Evolutionary conservation across 2,329 filamentous ascomycete genomes (phyloP).

Genomic region (Beauveria sp.): DNA sequence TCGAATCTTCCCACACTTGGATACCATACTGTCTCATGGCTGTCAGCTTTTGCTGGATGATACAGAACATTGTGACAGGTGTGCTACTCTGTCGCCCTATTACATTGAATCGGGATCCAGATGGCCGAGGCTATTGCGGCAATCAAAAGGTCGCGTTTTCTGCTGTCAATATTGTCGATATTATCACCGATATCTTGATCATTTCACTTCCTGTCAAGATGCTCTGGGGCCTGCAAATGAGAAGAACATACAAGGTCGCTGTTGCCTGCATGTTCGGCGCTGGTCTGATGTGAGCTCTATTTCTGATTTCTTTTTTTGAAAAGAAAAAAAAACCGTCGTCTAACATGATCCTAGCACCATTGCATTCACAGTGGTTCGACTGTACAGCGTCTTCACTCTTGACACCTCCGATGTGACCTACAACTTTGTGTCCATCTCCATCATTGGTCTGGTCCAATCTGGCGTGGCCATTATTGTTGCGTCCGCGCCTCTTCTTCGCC

Average conservation of each 20-base stretch:
- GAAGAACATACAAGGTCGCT: slow-evolving; percentile 14
- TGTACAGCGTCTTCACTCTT: slow-evolving; percentile 14
- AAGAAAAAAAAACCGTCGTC: too few relatives aligned
- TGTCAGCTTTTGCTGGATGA: slow-evolving; percentile 15
- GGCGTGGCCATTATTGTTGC: slow-evolving; percentile 16
- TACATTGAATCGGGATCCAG: slow-evolving; percentile 15
- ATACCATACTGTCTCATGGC: slow-evolving; percentile 14
- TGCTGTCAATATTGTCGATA: slow-evolving; percentile 15
- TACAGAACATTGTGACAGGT: slow-evolving; percentile 17
- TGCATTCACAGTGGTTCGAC: slow-evolving; percentile 14
- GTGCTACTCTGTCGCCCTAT: slow-evolving; percentile 14
- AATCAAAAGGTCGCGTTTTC: slow-evolving; percentile 13
- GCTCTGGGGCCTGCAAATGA: slow-evolving; percentile 13
- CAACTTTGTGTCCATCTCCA: slow-evolving; percentile 11
- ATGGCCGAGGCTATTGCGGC: slow-evolving; percentile 11
- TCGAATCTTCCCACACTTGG: slow-evolving; percentile 12
- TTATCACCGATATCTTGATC: slow-evolving; percentile 16
- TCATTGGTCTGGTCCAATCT: slow-evolving; percentile 14
- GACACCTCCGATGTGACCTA: slow-evolving; percentile 15
- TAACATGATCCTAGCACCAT: slow-evolving; percentile 12
- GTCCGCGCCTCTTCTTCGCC: slow-evolving; percentile 15
- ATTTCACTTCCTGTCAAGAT: slow-evolving; percentile 14
- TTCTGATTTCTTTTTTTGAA: too few relatives aligned
- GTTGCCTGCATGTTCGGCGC: slow-evolving; percentile 15
- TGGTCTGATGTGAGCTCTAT: slow-evolving; percentile 14